Base-by-base conservation (phyloP, 148 eudicot genomes). In the Rhododendron ovatum region DNA sequence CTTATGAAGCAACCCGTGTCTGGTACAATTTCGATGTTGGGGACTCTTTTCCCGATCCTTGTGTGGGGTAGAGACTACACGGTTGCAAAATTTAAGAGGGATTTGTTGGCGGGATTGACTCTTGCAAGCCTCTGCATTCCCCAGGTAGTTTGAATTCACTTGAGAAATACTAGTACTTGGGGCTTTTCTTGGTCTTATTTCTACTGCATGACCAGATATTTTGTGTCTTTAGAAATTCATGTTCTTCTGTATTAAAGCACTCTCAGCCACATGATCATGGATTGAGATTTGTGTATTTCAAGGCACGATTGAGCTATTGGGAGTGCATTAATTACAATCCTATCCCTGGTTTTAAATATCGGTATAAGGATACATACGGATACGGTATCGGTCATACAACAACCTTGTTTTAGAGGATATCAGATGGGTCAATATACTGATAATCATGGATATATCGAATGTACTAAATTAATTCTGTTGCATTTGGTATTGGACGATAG, bases 111-210 rank as follows among this genome's bases (percentile, higher is more conserved):
- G 3, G 91, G 91, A 9, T 78, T 90, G 78, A 90, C 91, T 73
- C 91, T 90, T 67, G 91, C 91, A 81, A 90, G 91, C 87, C 84
- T 90, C 45, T 88, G 88, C 88, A 90, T 90, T 69, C 91, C 91
- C 53, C 91, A 90, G 90, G 91, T 90, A 74, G 7, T 65, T 26
- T 37, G 41, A 51, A 51, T 61, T 63, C 33, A 22, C 67, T 20
- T 22, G 67, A 61, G 67, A 1, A 18, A 17, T 55, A 53, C 15
- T 51, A 4, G 61, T 18, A 17, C 6, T 55, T 55, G 7, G 7
- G 7, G 7, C 61, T 55, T 55, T 55, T 18, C 22, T 55, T 55
- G 20, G 24, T 4, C 61, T 55, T 55, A 55, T 15, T 55, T 55
- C 55, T 51, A 13, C 55, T 51, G 17, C 55, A 51, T 11, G 51